Evolutionary conservation across 768 basidiomycete genomes (phyloP), one percentile per base, ranked within the genome.

Genomic region (Jaapia argillacea): DNA sequence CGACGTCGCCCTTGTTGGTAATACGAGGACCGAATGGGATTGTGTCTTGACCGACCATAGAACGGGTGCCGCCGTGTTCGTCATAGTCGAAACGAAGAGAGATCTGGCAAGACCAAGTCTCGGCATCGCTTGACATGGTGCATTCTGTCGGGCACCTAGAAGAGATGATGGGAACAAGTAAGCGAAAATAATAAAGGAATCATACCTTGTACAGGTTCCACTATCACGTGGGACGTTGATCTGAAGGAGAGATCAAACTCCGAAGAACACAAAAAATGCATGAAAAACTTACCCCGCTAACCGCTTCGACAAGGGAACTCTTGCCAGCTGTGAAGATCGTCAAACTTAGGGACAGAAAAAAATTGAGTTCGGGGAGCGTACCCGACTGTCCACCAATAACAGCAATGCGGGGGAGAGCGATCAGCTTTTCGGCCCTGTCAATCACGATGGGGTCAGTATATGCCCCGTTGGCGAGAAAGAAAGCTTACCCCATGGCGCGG

Each of bases 211-310:
- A 42, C 77, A 79, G 1, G 75, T 79, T 18, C 76, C 76, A 35
- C 72, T 73, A 33, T 79, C 79, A 24, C 79, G 62, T 7, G 79
- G 78, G 23, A 81, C 77, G 40, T 60, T 74, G 24, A 79, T 74
- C 79, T 80, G 31, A 14, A 21, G 12, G 5, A 26, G 6, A 18
- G n/a, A 22, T 26, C 38, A 27, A 39, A 26, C 24, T 16, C n/a
- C 16, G 27, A 13, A 6, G 10, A n/a, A 33, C 6, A 35, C 16
- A 6, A 35, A 42, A 21, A 35, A 13, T 23, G 33, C 22, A 40
- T 43, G 12, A 18, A 16, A 0, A 3, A 52, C 71, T 20, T 49
- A 79, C 76, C 5, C 75, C 73, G 12, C 66, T 75, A 0, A 77
- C 71, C 0, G 72, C 75, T 42, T 79, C 77, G 0, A 79, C 74